Percentiles rank a stretch among this genome's conserved stretches.
Conservation (phyloP, 768 basidiomycete species). For the Calocera cornea region DNA sequence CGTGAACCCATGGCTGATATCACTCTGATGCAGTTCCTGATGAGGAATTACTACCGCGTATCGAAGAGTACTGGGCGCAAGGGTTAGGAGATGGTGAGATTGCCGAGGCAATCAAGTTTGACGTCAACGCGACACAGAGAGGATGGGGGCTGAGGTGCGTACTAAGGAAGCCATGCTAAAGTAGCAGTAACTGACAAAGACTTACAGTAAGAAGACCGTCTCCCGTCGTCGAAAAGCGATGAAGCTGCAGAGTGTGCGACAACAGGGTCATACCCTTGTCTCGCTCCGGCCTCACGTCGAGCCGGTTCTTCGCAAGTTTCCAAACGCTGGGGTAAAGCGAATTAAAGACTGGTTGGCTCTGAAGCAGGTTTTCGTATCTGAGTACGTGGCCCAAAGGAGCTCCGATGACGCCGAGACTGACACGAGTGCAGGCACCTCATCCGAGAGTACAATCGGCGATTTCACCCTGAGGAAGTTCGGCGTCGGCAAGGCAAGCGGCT, state of each 20-base stretch:
- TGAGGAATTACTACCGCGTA: not conserved
- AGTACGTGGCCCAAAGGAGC: not conserved
- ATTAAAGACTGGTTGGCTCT: not conserved
- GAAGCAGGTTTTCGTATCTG: too few relatives aligned
- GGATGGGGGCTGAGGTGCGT: not conserved
- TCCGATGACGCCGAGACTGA: not conserved
- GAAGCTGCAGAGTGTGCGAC: not conserved
- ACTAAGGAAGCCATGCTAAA: not conserved
- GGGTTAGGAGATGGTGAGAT: not conserved
- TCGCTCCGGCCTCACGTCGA: not conserved
- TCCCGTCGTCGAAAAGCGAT: not conserved
- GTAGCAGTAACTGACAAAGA: not conserved
- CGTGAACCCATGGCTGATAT: not conserved
- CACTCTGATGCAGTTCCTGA: not conserved
- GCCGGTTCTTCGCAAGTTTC: not conserved
- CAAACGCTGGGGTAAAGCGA: not conserved
- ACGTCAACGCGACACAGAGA: not conserved
- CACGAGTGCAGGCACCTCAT: not conserved
- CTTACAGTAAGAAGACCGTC: not conserved
- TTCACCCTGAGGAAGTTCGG: conserved; percentile 4
- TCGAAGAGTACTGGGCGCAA: not conserved
- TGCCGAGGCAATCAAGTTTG: not conserved
- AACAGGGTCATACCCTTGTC: not conserved
- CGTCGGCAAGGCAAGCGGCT: conserved; percentile 18
- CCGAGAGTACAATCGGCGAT: not conserved